Conservation (phyloP, 2,329 filamentous ascomycete species). For the Teratosphaeria viscida region DNA sequence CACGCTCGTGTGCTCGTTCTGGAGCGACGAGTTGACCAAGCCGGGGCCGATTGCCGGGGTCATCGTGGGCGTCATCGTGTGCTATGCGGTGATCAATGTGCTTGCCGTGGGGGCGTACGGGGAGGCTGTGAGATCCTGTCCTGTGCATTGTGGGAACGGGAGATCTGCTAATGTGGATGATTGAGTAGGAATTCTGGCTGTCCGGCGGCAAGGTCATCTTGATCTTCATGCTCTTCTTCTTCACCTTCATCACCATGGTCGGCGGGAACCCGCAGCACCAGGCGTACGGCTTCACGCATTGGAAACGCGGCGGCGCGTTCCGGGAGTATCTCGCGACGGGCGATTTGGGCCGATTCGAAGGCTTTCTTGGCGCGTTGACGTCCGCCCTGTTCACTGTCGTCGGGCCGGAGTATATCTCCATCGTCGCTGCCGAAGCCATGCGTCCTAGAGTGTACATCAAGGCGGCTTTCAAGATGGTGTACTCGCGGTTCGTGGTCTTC, state of each 20-base stretch:
- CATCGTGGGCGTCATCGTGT: slow-evolving; percentile 29
- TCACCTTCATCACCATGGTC: slow-evolving; percentile 27
- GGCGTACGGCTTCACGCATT: slow-evolving; percentile 35
- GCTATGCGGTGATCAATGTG: slow-evolving; percentile 28
- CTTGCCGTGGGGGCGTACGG: slow-evolving; percentile 36
- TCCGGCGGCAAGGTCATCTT: slow-evolving; percentile 35
- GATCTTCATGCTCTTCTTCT: slow-evolving; percentile 35
- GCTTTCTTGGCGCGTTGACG: slow-evolving; percentile 26
- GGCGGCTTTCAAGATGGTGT: slow-evolving; percentile 39
- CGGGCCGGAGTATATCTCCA: slow-evolving; percentile 39
- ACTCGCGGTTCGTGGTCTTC: slow-evolving; percentile 36
- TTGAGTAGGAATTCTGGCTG: slow-evolving; percentile 30
- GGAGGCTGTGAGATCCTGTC: slow-evolving; percentile 19
- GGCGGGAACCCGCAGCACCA: slow-evolving; percentile 27
- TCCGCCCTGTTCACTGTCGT: slow-evolving; percentile 37
- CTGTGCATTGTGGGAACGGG: slow-evolving; percentile 13
- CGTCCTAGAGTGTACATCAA: slow-evolving; percentile 36
- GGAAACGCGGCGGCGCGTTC: slow-evolving; percentile 28
- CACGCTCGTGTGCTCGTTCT: slow-evolving; percentile 31
- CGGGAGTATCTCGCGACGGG: slow-evolving; percentile 20
- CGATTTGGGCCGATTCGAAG: slow-evolving; percentile 23
- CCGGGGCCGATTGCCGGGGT: slow-evolving; percentile 27
- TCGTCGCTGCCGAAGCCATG: slow-evolving; percentile 38
- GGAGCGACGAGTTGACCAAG: slow-evolving; percentile 33
- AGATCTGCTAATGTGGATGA: background rate